phyloP scores from a whole-genome alignment of 2,329 filamentous ascomycete genomes.

The Penicillium sp. region DNA sequence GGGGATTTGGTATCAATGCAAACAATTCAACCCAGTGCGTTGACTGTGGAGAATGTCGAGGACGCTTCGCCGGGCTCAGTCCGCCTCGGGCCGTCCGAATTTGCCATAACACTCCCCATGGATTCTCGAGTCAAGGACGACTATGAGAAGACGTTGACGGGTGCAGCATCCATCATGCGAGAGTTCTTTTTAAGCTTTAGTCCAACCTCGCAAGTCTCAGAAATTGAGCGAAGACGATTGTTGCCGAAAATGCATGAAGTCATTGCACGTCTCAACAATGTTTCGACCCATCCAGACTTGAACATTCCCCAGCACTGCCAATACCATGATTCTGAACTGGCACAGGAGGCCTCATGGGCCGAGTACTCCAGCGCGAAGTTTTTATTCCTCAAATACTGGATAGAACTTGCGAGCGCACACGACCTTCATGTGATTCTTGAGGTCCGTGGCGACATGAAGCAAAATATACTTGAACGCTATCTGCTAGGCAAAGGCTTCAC shows the following conservation, averaged over 20 bases:
- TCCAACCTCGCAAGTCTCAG: conserved; percentile 7
- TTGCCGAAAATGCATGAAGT: conserved; percentile 35
- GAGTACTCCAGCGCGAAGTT: conserved; percentile 50
- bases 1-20: conserved; percentile 24
- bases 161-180: conserved; percentile 29
- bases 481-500: conserved; percentile 41
- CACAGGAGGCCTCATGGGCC: conserved; percentile 44
- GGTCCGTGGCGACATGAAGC: conserved; percentile 35
- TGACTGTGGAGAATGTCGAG: conserved; percentile 29
- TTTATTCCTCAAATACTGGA: conserved; percentile 42
- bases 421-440: conserved; percentile 43
- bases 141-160: conserved; percentile 36
- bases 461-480: conserved; percentile 43
- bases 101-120: conserved; percentile 43
- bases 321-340: conserved; percentile 31
- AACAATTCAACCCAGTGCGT: conserved; percentile 39
- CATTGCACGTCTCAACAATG: conserved; percentile 41
- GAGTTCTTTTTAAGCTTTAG: conserved; percentile 28
- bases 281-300: conserved; percentile 45
- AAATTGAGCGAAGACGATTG: conserved; percentile 26
- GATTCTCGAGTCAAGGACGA: conserved; percentile 45
- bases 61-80: conserved; percentile 32
- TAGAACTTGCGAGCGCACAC: conserved; percentile 33
- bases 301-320: conserved; percentile 42
- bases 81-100: conserved; percentile 39